Base-by-base conservation (phyloP, 768 basidiomycete species). In the Mycena latifolia region DNA sequence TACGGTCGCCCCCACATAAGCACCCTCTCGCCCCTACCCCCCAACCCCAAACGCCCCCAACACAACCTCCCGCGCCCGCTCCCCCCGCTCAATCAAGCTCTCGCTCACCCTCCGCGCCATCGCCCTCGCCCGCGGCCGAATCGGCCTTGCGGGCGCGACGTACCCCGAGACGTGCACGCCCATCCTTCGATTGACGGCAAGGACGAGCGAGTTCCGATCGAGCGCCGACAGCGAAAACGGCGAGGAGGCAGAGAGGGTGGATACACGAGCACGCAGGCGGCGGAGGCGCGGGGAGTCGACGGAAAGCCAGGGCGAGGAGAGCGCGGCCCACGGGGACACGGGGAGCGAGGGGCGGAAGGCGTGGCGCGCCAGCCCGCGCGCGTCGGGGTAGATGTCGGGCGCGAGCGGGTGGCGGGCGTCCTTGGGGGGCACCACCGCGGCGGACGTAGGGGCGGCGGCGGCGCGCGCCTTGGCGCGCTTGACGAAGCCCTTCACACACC, bases 401-500 rank as follows among this genome's bases (percentile, higher is more conserved):
- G 65, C 41, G 17, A 61, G 65, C 10, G 31, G n/a, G 55, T n/a
- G n/a, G n/a, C n/a, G 58, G 56, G 27, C 47, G 24, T 24, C 7
- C 22, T 24, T 6, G 27, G 20, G 50, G 27, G 39, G 52, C 31
- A n/a, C n/a, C n/a, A n/a, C n/a, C n/a, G n/a, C n/a, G n/a, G 55
- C 66, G 5, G 46, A 6, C 22, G 46, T 7, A 10, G 24, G 46
- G 46, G 46, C 9, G 37, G 37, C 6, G 15, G n/a, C 2, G 53
- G 25, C 3, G 18, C 22, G 17, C 20, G 27, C 28, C 1, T 15
- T n/a, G 17, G 55, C 20, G 18, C 80, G 73, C 67, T 79, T 79
- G 39, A 82, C 33, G 65, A 87, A 84, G 1, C 86, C 86, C 63
- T 77, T 78, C n/a, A n/a, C n/a, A n/a, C n/a, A n/a, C n/a, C n/a